Base-by-base conservation (phyloP, 352 stramenopile genomes). In the Aphanomyces cochlioides region DNA sequence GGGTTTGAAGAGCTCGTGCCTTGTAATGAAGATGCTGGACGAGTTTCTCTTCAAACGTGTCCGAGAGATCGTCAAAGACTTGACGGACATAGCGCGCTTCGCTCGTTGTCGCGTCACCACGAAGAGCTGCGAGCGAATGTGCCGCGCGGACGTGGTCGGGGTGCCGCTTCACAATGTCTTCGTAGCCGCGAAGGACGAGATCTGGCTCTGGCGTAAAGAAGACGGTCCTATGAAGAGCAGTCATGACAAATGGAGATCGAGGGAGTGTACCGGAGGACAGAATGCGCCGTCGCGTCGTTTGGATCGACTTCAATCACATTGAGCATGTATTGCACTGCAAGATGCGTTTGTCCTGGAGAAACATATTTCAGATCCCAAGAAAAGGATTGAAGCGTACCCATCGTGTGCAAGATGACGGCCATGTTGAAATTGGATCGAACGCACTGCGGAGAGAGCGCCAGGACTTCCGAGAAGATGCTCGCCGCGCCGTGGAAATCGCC, bases 21-120 rank as follows among this genome's bases (percentile, higher is more conserved):
- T 81, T 82, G 64, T 93, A 93, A 73, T 90, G 81, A 39, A 93
- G 58, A 43, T 91, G 85, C 37, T 72, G 82, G 69, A 93, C 83
- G 37, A 93, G 77, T 56, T 92, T 93, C 40, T 92, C 84, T 65
- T 93, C 85, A 73, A 93, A 93, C 12, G 72, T 84, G 12, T 92
- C 84, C 5, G 85, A 81, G 39, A 93, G 76, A 19, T 91, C 82
- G 67, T 93, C 83, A 69, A 93, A 93, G 10, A 93, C 84, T 67
- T 90, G 71, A 13, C 77, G 79, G 39, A 93, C 85, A 65, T 93
- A 93, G 6, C 69, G 78, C 3, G 82, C 81, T 10, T 84, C 79
- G 0, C 83, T 85, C 1, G 74, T 88, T 43, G 40, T 83, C 0
- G 79, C 78, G 5, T 78, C 68, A 0, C 82, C 83, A 47, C 81